Base-by-base conservation (phyloP, 2,329 filamentous ascomycete genomes). In the Ophiostoma quercus region DNA sequence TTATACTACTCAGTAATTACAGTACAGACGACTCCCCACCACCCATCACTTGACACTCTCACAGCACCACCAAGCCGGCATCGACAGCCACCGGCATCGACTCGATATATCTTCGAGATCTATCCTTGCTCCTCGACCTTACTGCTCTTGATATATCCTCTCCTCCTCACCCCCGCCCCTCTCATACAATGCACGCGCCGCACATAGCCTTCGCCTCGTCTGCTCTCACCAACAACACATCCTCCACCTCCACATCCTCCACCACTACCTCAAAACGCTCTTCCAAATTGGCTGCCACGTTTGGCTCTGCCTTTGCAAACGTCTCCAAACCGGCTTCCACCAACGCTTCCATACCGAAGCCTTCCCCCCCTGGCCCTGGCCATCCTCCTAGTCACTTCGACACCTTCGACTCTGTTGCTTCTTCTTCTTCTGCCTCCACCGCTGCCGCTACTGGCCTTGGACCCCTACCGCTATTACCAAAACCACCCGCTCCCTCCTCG, bases 181-280 rank as follows among this genome's bases (percentile, higher is more conserved):
- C 62, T 39, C 29, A 39, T 37, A 66, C 67, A 71, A 74, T 73
- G 72, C 57, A 68, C 65, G 71, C 72, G 67, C 70, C 71, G 57
- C 71, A 72, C 41, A 57, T 69, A 29, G 70, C 47, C 66, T 62
- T 70, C 60, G 70, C 71, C 39, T 69, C 72, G 51, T 70, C 69
- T 47, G 69, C 71, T 54, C 47, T 37, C 32, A 39, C 34, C 62
- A 65, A 39, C 62, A 65, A 39, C 62, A 65, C 62, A n/a, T 22
- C 62, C 19, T 37, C 60, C 60, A 37, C 60, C 69, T 65, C 71
- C 29, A 60, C n/a, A 29, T 37, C 60, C 63, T 66, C 70, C n/a
- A 66, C 68, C 47, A 60, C 29, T 54, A 19, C 68, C 7, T 41
- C 66, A 54, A 47, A 29, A 25, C 68, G 60, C 16, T 37, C 29